Base-by-base conservation (phyloP, 1,284 basidiomycete species). In the Ceratobasidium sp. region DNA sequence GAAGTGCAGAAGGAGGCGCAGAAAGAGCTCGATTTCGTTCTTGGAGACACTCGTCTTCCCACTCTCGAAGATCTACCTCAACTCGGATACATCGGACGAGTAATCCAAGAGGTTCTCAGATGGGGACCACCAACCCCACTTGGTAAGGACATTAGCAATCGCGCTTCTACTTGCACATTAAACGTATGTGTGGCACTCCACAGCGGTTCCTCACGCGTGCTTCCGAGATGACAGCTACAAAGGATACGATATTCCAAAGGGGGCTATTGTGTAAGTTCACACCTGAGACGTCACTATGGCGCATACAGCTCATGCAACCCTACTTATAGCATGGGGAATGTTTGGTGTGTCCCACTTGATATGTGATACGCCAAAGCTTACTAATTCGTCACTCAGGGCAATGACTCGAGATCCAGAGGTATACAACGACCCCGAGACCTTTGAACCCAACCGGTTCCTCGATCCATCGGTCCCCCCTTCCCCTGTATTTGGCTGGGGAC, bases 181-280 rank as follows among this genome's bases (percentile, higher is more conserved):
- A 45, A 17, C 43, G n/a, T 27, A 25, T 8, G 17, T 22, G 1
- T 69, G 56, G 31, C 68, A 50, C 57, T 42, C 54, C 29, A 5
- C 58, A 77, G 78, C 75, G 62, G 73, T 79, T 2, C 77, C 78
- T 13, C 79, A 80, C 65, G 73, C 75, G 10, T 74, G 77, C 15
- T 76, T 73, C 13, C 49, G 74, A 35, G 78, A 80, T 71, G 76
- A 78, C 70, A 70, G 77, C 27, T 81, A 78, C 71, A 74, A 75
- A 34, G 78, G 77, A 7, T 79, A 78, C 70, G 74, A 75, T 56
- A 77, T 82, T 25, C 79, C 80, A 3, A 76, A 76, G 31, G 80
- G 79, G 2, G 20, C 60, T 29, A 64, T 53, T 25, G 32, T 60
- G 57, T 60, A 22, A 49, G 57, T 60, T 47, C 10, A 12, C 15